Evolutionary conservation across 176 grass and related monocot species (phyloP), one percentile per base, ranked within the genome.

Genomic region (Eremochloa ophiuroides): DNA sequence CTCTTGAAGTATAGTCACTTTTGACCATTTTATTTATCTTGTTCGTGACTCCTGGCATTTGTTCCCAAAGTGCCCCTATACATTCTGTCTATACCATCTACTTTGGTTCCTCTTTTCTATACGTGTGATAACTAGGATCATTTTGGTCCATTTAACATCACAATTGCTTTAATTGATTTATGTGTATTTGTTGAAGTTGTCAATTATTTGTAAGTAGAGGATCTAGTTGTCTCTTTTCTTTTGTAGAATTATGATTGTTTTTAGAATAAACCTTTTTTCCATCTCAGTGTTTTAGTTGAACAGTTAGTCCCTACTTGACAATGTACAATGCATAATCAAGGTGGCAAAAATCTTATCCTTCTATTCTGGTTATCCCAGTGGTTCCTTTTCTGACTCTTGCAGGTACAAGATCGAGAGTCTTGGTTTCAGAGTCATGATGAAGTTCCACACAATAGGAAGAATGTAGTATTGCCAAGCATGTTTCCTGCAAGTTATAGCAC

Each of bases 381-480:
- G 25, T 73, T 77, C 29, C 40, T 80, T 73, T 85, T 73, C 16
- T 71, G 14, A 72, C 39, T 76, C 64, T 41, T 78, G 38, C 85
- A 98, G 96, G 82, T 98, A 76, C 80, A 84, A 14, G 92, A 98
- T 88, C 89, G 34, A 85, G 93, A 90, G 67, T 81, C 86, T 78
- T 98, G 96, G 93, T 86, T 91, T 60, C 74, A 81, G 43, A 83
- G 67, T 47, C 80, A 95, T 61, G 83, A 91, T 84, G 88, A 98
- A 82, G 76, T 98, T 72, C 88, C 90, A 58, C 17, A 30, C 8
- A 22, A 88, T 48, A 91, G 93, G 81, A 94, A 87, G 46, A 87
- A 46, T 87, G 75, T 91, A 59, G 79, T 98, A 85, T 62, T 91
- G 61, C 88, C 91, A 10, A 93, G 95, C 82, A 98, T 98, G 92